phyloP scores from a whole-genome alignment of 1,284 basidiomycete species.

The Moesziomyces sp. region DNA sequence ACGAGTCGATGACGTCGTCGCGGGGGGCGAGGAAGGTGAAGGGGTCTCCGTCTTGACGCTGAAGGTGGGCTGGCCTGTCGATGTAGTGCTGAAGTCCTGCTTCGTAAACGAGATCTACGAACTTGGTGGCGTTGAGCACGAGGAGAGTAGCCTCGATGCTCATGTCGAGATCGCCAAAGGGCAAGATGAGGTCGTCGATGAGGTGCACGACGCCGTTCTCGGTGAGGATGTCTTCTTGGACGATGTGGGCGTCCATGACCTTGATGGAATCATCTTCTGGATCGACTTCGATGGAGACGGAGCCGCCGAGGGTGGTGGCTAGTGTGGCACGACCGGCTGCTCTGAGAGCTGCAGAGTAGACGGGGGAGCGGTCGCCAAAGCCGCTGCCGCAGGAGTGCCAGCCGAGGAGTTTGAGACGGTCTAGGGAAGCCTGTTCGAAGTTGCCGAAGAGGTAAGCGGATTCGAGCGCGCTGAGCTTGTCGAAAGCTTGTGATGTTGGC shows the following conservation, averaged over 20 bases:
- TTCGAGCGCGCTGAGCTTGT: conserved; percentile 57
- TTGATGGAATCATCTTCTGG: conserved; percentile 18
- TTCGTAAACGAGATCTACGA: conserved; percentile 87
- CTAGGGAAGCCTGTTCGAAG: conserved; percentile 47
- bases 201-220: conserved; percentile 81
- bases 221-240: conserved; percentile 61
- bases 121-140: conserved; percentile 86
- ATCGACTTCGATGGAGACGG: conserved; percentile 35
- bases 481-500: conserved; percentile 84
- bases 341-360: conserved; percentile 42
- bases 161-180: conserved; percentile 78
- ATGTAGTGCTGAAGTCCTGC: conserved; percentile 71
- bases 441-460: conserved; percentile 53
- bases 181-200: conserved; percentile 83
- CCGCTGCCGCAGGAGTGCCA: conserved; percentile 64
- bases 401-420: conserved; percentile 60
- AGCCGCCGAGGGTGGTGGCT: conserved; percentile 60
- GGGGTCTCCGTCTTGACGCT: conserved; percentile 38
- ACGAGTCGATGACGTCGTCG: conserved; percentile 79
- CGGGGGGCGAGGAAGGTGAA: conserved; percentile 78
- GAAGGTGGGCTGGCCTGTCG: conserved; percentile 41
- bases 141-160: conserved; percentile 93
- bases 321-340: conserved; percentile 26
- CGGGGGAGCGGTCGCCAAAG: conserved; percentile 52
- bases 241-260: conserved; percentile 37